Evolutionary conservation across 2,329 filamentous ascomycete species (phyloP).

Genomic region (Neurospora sp.): DNA sequence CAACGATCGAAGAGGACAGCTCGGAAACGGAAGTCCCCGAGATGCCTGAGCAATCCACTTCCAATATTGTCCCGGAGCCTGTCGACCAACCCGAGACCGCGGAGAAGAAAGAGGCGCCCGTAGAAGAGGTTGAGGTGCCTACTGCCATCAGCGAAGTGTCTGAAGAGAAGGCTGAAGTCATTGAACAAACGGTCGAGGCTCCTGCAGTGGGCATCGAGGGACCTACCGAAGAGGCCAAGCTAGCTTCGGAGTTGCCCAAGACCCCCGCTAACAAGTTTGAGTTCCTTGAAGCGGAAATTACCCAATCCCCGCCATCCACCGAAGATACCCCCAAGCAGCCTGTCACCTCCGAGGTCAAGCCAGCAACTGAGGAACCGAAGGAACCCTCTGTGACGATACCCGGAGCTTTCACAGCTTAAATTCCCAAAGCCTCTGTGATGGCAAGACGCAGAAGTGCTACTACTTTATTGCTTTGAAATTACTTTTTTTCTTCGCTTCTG

Average conservation of each 20-base stretch:
- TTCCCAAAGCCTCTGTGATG: not conserved
- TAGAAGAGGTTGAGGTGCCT: not conserved
- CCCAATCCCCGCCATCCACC: not conserved
- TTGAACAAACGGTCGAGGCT: not conserved
- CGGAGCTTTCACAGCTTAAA: not conserved
- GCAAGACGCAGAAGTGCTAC: not conserved
- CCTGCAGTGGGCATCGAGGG: not conserved
- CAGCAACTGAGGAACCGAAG: not conserved
- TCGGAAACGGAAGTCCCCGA: not conserved
- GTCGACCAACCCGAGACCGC: not conserved
- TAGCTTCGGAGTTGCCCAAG: not conserved
- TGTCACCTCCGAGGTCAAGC: not conserved
- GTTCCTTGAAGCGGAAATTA: not conserved
- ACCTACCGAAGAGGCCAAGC: not conserved
- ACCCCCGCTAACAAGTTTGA: not conserved
- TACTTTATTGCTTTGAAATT: not conserved
- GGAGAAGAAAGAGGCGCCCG: not conserved
- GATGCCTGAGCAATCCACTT: not conserved
- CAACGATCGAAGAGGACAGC: not conserved
- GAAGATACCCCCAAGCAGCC: not conserved
- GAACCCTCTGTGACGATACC: not conserved
- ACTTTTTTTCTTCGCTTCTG: not conserved
- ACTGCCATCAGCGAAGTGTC: not conserved
- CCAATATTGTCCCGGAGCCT: not conserved
- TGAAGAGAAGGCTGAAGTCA: not conserved